These are phyloP conservation scores for Crucibulum laeve DNA, from an alignment of 768 basidiomycete species.

Conservation along the genomic window DNA sequence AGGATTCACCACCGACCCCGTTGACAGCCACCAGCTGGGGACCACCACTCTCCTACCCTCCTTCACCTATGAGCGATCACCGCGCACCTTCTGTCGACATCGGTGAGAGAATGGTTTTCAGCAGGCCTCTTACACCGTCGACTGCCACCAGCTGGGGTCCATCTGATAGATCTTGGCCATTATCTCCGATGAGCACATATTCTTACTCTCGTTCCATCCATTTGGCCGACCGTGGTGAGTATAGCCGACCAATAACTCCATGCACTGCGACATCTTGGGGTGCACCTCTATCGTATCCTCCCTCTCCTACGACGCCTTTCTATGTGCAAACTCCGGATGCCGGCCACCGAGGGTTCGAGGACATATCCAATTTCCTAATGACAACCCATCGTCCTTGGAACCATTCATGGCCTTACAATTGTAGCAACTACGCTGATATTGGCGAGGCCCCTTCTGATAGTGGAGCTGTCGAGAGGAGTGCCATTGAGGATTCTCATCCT, in stretches of 20 bases:
- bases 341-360: slow-evolving; percentile 30
- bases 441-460: no score
- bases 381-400: no score
- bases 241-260: slow-evolving; percentile 36
- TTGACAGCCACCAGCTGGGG: slow-evolving; percentile 46
- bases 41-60: slow-evolving; percentile 28
- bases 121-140: slow-evolving; percentile 37
- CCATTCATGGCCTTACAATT: neutral
- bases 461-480: neutral
- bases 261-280: slow-evolving; percentile 48
- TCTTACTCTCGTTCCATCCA: slow-evolving; percentile 30
- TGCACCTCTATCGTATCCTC: slow-evolving; percentile 37
- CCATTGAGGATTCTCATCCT: slow-evolving; percentile 4
- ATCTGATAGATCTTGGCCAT: slow-evolving; percentile 15
- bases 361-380: slow-evolving; percentile 4
- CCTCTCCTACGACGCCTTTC: slow-evolving; percentile 28
- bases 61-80: slow-evolving; percentile 21
- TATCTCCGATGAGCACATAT: slow-evolving; percentile 14
- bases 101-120: slow-evolving; percentile 36
- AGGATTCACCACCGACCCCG: slow-evolving; percentile 49
- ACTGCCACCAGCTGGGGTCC: slow-evolving; percentile 35
- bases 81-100: slow-evolving; percentile 42
- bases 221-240: slow-evolving; percentile 29
- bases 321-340: slow-evolving; percentile 36
- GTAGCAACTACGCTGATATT: neutral